phyloP scores from a whole-genome alignment of 352 stramenopile species.

The Globisporangium acanthophoron region DNA sequence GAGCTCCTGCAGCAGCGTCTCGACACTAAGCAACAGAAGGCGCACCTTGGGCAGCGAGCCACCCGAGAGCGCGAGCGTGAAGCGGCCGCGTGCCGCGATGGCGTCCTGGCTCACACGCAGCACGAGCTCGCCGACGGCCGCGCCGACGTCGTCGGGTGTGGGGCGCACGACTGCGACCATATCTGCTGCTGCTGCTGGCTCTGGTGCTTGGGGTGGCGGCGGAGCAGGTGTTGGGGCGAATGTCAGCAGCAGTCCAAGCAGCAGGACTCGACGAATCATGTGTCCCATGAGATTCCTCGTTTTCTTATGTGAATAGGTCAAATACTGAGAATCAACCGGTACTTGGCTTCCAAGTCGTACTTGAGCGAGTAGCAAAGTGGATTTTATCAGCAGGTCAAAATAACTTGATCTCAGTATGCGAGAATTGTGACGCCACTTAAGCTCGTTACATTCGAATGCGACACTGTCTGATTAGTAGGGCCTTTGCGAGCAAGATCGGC shows the following conservation, averaged over 20 bases:
- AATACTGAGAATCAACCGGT: too few relatives aligned
- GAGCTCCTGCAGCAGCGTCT: neutral
- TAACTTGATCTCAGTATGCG: too few relatives aligned
- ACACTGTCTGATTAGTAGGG: too few relatives aligned
- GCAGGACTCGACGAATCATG: too few relatives aligned
- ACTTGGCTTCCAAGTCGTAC: too few relatives aligned
- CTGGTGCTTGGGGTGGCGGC: too few relatives aligned
- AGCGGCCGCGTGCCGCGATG: slow-evolving; percentile 52
- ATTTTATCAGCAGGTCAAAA: too few relatives aligned
- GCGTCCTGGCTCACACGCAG: slow-evolving; percentile 56
- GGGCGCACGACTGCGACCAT: slow-evolving; percentile 59
- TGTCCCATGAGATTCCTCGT: neutral
- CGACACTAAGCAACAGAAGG: neutral
- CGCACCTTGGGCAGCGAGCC: slow-evolving; percentile 78
- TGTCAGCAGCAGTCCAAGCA: slow-evolving; percentile 1
- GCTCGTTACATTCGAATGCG: too few relatives aligned
- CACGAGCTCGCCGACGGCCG: slow-evolving; percentile 54
- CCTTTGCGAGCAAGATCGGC: too few relatives aligned
- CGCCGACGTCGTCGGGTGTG: slow-evolving; percentile 53
- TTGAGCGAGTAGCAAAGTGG: too few relatives aligned
- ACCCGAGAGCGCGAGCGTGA: slow-evolving; percentile 85
- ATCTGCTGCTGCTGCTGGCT: slow-evolving; percentile 11
- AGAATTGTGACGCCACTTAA: too few relatives aligned
- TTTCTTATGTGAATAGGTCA: too few relatives aligned
- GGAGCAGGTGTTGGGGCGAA: neutral